phyloP scores from a whole-genome alignment of 106 monocot species.

The Hemerocallis citrina region DNA sequence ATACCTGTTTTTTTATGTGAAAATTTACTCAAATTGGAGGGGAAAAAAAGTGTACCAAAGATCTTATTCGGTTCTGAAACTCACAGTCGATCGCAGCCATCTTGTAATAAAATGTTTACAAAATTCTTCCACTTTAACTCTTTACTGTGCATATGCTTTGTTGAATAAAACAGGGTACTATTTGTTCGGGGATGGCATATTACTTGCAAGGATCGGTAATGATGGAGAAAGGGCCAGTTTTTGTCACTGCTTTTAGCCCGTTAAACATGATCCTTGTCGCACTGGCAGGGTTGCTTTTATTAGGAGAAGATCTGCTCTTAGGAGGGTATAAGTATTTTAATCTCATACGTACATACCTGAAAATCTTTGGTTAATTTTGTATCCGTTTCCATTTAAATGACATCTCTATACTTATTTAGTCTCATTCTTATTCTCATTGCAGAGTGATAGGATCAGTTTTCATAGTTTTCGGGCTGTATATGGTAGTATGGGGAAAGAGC shows the following conservation, averaged over 20 bases:
- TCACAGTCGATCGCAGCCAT: too few species aligned
- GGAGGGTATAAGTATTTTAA: constrained; percentile 1
- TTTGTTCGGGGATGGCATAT: constrained; percentile 11
- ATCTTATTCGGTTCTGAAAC: too few species aligned
- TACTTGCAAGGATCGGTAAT: constrained; percentile 2
- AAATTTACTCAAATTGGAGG: not conserved
- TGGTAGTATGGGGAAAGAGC: constrained; percentile 13
- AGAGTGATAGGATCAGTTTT: constrained; percentile 10
- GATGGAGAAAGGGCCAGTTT: constrained; percentile 9
- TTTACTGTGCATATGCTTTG: too few species aligned
- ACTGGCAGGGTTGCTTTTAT: not conserved
- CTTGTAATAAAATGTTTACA: too few species aligned
- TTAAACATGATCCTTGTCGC: constrained; percentile 11
- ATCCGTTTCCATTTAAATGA: not conserved
- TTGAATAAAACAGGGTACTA: not conserved
- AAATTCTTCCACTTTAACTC: too few species aligned
- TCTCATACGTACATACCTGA: too few species aligned
- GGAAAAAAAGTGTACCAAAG: not conserved
- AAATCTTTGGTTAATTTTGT: too few species aligned
- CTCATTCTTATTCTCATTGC: not conserved
- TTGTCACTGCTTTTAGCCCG: constrained; percentile 8
- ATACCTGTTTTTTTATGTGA: not conserved
- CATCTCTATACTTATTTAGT: not conserved
- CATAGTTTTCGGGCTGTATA: constrained; percentile 7
- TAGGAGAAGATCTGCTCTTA: constrained; percentile 8